Evolutionary conservation across 2,329 filamentous ascomycete genomes (phyloP).

Genomic region (Fusarium sp.): DNA sequence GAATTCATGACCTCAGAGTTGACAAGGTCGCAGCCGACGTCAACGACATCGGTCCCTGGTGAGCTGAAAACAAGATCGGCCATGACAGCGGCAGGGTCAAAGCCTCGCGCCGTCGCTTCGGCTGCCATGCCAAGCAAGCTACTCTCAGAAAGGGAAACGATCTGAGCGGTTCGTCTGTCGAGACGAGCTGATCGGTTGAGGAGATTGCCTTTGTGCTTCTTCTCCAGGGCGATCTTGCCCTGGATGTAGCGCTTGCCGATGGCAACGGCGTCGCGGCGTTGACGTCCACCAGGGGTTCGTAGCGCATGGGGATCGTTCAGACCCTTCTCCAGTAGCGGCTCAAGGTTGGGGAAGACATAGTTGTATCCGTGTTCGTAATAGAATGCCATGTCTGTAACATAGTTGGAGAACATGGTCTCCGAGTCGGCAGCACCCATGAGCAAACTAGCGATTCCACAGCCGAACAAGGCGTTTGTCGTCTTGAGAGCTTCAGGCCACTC

Average conservation of each 20-base stretch:
- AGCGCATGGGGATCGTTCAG: constrained; percentile 39
- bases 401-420: constrained; percentile 45
- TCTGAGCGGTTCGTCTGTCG: constrained; percentile 39
- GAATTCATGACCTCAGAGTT: constrained; percentile 47
- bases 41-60: constrained; percentile 44
- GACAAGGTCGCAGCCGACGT: constrained; percentile 42
- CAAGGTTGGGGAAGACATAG: constrained; percentile 43
- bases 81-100: constrained; percentile 43
- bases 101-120: constrained; percentile 39
- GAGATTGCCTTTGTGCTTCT: constrained; percentile 35
- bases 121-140: constrained; percentile 44
- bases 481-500: constrained; percentile 43
- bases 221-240: constrained; percentile 43
- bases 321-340: constrained; percentile 36
- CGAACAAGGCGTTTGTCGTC: constrained; percentile 43
- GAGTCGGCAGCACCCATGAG: constrained; percentile 44
- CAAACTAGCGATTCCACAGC: constrained; percentile 43
- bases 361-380: constrained; percentile 47
- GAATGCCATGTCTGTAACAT: constrained; percentile 44
- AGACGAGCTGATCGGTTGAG: constrained; percentile 36
- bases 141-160: constrained; percentile 43
- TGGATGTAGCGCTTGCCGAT: constrained; percentile 44
- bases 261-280: constrained; percentile 40
- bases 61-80: constrained; percentile 45
- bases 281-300: constrained; percentile 29